These are phyloP conservation scores for Spathaspora arborariae DNA, from an alignment of 805 yeast genomes.

Conservation along the genomic window DNA sequence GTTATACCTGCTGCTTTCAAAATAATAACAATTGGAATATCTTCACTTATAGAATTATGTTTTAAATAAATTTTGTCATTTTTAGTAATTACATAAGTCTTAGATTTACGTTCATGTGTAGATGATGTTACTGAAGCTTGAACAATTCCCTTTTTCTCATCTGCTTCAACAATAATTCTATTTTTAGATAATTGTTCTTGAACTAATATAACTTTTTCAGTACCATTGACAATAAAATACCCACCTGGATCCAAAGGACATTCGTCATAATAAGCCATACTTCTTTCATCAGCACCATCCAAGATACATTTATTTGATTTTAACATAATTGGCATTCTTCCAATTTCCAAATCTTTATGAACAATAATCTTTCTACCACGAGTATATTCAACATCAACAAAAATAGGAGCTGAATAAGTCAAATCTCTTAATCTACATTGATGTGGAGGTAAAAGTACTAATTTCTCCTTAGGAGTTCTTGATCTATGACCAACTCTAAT, in stretches of 20 bases:
- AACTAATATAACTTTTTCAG: slow-evolving; percentile 93
- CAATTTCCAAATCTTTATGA: slow-evolving; percentile 88
- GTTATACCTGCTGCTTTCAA: slow-evolving; percentile 93
- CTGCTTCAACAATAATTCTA: slow-evolving; percentile 97
- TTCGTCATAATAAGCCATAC: slow-evolving; percentile 86
- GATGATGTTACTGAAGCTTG: slow-evolving; percentile 98
- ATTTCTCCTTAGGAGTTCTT: slow-evolving; percentile 49
- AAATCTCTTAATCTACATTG: slow-evolving; percentile 93
- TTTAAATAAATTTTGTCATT: slow-evolving; percentile 85
- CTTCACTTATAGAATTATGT: slow-evolving; percentile 94
- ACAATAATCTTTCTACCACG: slow-evolving; percentile 89
- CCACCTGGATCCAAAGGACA: slow-evolving; percentile 99
- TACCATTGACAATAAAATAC: slow-evolving; percentile 94
- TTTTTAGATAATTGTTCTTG: slow-evolving; percentile 97
- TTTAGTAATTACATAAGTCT: slow-evolving; percentile 92
- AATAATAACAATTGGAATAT: slow-evolving; percentile 88
- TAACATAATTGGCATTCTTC: slow-evolving; percentile 98
- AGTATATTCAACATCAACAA: slow-evolving; percentile 95
- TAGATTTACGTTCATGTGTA: slow-evolving; percentile 96
- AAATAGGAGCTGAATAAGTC: slow-evolving; percentile 92
- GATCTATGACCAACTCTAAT: slow-evolving; percentile 84
- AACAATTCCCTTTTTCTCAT: slow-evolving; percentile 87
- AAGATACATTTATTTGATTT: slow-evolving; percentile 89
- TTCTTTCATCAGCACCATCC: slow-evolving; percentile 69
- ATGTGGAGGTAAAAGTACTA: slow-evolving; percentile 79